Percentiles rank a stretch among this genome's conserved stretches.
phyloP scores from a whole-genome alignment of 2,329 filamentous ascomycete species.

The Fusarium citri region DNA sequence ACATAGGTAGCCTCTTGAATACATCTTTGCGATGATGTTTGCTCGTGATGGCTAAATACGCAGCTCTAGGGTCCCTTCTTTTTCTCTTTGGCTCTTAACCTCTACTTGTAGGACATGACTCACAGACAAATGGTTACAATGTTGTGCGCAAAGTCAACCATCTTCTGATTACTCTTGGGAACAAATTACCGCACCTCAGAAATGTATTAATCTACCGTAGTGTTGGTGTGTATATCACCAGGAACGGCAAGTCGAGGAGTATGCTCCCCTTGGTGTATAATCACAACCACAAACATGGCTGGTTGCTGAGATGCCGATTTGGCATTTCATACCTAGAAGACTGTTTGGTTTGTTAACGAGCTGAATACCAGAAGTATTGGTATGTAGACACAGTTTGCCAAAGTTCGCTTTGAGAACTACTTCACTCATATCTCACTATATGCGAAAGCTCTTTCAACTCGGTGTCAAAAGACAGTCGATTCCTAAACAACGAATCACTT shows the following conservation, averaged over 20 bases:
- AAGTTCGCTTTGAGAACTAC: not conserved
- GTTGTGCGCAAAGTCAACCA: not conserved
- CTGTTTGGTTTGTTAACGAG: not conserved
- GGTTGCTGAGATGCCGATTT: not conserved
- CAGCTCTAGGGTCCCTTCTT: not conserved
- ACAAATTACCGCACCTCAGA: not conserved
- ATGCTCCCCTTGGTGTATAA: not conserved
- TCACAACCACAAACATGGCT: not conserved
- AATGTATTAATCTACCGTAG: fast-evolving
- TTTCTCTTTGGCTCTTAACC: not conserved
- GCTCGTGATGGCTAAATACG: constrained; percentile 22
- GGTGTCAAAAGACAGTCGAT: too few species aligned
- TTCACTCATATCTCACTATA: too few species aligned
- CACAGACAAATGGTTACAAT: not conserved
- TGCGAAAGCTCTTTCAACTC: too few species aligned
- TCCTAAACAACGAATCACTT: not conserved
- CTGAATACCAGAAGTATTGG: not conserved
- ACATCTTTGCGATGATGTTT: constrained; percentile 24
- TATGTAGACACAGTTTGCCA: not conserved
- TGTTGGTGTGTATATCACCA: not conserved
- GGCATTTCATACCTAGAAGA: not conserved
- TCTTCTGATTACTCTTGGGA: not conserved
- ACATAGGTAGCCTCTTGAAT: constrained; percentile 37
- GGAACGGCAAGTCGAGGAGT: not conserved
- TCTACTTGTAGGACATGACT: not conserved